Percentiles rank a stretch among this genome's conserved stretches.
Conservation (phyloP, 2,329 filamentous ascomycete species). For the Plectosphaerella sp. region DNA sequence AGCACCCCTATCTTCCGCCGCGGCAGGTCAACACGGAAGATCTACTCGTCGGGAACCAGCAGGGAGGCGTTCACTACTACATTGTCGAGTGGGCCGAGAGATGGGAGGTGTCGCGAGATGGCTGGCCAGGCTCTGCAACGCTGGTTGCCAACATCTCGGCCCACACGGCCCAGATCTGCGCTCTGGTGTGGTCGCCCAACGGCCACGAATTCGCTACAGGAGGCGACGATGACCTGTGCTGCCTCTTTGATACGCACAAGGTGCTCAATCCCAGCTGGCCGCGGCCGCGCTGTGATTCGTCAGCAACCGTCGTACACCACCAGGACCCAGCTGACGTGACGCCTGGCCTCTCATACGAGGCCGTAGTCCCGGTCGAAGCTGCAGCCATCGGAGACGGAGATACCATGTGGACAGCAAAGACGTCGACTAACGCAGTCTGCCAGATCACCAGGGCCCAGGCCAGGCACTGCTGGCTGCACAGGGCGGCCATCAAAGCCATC, state of each 20-base stretch:
- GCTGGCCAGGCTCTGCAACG: slow-evolving; percentile 74
- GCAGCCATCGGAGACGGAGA: slow-evolving; percentile 5
- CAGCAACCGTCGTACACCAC: background rate
- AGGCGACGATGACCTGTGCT: slow-evolving; percentile 88
- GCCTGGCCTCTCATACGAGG: background rate
- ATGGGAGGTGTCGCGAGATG: slow-evolving; percentile 58
- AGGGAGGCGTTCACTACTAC: slow-evolving; percentile 82
- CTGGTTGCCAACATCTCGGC: slow-evolving; percentile 72
- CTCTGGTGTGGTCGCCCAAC: slow-evolving; percentile 79
- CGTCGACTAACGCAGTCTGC: slow-evolving; percentile 31
- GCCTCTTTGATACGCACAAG: slow-evolving; percentile 67
- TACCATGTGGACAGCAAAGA: slow-evolving; percentile 22
- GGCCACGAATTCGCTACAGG: slow-evolving; percentile 79
- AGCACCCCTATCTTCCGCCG: slow-evolving; percentile 40
- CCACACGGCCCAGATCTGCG: slow-evolving; percentile 88
- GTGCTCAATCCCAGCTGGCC: slow-evolving; percentile 32
- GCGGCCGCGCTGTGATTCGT: background rate
- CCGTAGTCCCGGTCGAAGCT: background rate
- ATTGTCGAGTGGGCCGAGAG: slow-evolving; percentile 76
- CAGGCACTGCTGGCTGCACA: slow-evolving; percentile 71
- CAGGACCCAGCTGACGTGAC: no score
- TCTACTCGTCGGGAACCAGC: slow-evolving; percentile 79
- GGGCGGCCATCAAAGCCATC: slow-evolving; percentile 91
- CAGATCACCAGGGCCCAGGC: slow-evolving; percentile 51
- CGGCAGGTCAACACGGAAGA: slow-evolving; percentile 68